These are phyloP conservation scores for Solanum commersonii DNA, from an alignment of 257 asterid genomes.

Conservation along the genomic window DNA sequence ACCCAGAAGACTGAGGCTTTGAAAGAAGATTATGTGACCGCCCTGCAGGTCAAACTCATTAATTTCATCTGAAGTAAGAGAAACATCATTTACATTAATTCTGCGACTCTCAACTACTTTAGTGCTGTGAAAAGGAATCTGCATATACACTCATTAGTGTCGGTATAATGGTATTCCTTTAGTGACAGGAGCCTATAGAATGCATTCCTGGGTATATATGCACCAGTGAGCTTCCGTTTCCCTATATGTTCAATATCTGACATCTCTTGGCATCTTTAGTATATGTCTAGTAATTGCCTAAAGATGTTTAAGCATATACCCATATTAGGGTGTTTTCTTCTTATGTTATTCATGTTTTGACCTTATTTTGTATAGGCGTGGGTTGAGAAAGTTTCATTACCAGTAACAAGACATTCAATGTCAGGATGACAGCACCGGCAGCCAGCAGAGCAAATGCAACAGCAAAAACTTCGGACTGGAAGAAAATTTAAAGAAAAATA, in stretches of 20 bases:
- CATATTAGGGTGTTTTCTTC: background rate
- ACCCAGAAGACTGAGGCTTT: conserved; percentile 89
- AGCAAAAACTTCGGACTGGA: conserved; percentile 94
- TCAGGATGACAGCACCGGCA: conserved; percentile 82
- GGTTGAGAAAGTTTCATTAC: conserved; percentile 20
- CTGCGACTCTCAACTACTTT: background rate
- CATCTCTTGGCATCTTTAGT: background rate
- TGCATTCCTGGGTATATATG: background rate
- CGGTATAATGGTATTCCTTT: background rate
- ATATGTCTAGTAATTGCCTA: background rate
- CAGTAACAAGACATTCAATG: conserved; percentile 89
- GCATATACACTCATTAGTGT: background rate
- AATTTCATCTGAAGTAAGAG: background rate
- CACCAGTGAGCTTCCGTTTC: background rate
- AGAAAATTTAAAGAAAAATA: background rate
- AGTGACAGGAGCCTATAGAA: background rate
- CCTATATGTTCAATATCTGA: background rate
- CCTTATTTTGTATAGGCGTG: background rate
- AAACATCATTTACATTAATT: background rate
- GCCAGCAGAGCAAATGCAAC: conserved; percentile 96
- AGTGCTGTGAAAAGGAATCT: background rate
- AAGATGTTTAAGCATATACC: background rate
- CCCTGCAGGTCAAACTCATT: conserved; percentile 37
- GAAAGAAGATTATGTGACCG: conserved; percentile 96
- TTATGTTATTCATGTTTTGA: background rate